Evolutionary conservation across 352 stramenopile genomes (phyloP).

Genomic region (Globisporangium orthogonon): DNA sequence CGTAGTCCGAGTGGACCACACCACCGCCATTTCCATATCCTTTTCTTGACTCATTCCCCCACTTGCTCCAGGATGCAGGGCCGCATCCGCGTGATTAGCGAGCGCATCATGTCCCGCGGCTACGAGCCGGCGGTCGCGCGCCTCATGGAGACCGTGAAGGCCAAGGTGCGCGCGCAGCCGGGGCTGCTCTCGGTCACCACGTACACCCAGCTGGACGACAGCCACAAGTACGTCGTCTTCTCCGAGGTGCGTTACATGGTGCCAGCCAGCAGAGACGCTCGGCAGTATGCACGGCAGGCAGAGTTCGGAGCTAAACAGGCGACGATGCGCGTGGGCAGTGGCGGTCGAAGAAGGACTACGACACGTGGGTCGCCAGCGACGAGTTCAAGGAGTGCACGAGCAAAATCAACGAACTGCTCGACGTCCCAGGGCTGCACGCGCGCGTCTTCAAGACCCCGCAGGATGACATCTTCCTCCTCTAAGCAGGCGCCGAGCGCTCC

Average conservation of each 20-base stretch:
- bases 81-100: constrained; percentile 67
- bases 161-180: constrained; percentile 67
- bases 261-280: too few species aligned
- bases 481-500: constrained; percentile 12
- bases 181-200: constrained; percentile 75
- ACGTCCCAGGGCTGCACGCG: constrained; percentile 75
- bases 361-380: constrained; percentile 66
- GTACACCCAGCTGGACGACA: constrained; percentile 64
- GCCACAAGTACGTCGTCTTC: constrained; percentile 88
- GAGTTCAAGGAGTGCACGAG: constrained; percentile 74
- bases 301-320: too few species aligned
- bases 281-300: too few species aligned
- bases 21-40: neutral
- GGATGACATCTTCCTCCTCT: constrained; percentile 79
- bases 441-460: constrained; percentile 74
- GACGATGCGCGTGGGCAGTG: constrained; percentile 27
- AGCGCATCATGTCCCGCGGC: constrained; percentile 85
- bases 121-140: constrained; percentile 78
- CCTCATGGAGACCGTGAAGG: constrained; percentile 86
- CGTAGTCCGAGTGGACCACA: neutral
- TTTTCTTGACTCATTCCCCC: too few species aligned
- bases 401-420: constrained; percentile 83
- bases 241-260: constrained; percentile 45
- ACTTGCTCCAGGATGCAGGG: constrained; percentile 21
- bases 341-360: constrained; percentile 75